Base-by-base conservation (phyloP, 2,329 filamentous ascomycete genomes). In the Tolypocladium paradoxum region DNA sequence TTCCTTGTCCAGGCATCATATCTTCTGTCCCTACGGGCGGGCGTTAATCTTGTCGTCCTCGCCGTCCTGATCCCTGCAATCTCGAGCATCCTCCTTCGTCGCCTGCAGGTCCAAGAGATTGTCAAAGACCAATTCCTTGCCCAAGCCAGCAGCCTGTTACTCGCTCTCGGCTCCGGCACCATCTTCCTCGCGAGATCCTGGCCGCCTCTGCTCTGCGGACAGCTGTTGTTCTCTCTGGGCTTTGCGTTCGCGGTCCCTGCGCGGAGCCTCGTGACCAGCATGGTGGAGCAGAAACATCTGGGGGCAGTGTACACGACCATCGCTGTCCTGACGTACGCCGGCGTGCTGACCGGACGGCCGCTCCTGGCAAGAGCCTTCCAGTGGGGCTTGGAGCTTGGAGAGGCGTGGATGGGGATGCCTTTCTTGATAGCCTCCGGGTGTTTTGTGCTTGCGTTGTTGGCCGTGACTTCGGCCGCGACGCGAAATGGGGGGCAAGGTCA, bases 1-100 rank as follows among this genome's bases (percentile, higher is more conserved):
- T n/a, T 31, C 36, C 45, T 4, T n/a, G n/a, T 29, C 14, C 49
- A 59, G 58, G 55, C 58, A 14, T 60, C 59, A 4, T 52, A 53
- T 48, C 49, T 60, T 31, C 36, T 58, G 6, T 58, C 58, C 20
- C 48, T 61, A 12, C 48, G 53, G 27, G 56, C 59, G 1, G 55
- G 50, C 3, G 36, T 55, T 7, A 56, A 56, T 20, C 33, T 61
- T 9, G 12, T 55, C 3, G 52, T 54, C n/a, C 48, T 55, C 4
- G 33, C 46, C 16, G 8, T 54, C 35, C 22, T 53, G 8, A 48
- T 60, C 16, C 59, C 59, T 12, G 43, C 24, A 2, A 3, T 55
- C 8, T 50, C 48, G 11, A 37, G 11, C 34, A 22, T 27, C 33
- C 34, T 50, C 6, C n/a, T 49, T 33, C 48, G 20, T 8, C 48